Evolutionary conservation across 2,329 filamentous ascomycete species (phyloP), one percentile per base, ranked within the genome.

Genomic region (Trichoderma sp.): DNA sequence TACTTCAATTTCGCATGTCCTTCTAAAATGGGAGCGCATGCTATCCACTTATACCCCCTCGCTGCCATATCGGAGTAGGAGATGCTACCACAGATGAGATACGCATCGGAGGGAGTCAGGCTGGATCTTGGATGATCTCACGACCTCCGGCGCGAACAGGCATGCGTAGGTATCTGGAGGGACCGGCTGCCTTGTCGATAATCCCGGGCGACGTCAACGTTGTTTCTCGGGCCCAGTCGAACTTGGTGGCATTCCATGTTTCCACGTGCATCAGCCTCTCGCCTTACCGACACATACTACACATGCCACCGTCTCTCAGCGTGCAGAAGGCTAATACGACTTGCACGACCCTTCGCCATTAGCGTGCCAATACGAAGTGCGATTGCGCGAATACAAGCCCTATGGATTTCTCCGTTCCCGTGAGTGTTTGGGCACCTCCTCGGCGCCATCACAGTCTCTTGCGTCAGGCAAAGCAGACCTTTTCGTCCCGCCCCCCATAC

Each of bases 231-330:
- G 21, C n/a, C 59, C 48, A 44, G 30, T 47, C 24, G 30, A 45
- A 45, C 51, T 54, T 54, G 54, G 59, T 51, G 59, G 50, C 50
- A 51, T 62, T 47, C 59, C 48, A 62, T 51, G 50, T 45, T 54
- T 62, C 59, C 59, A 62, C 59, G 59, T 62, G 59, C 50, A 47
- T 26, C 50, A 17, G 39, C 43, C 55, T 58, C 47, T 61, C 59
- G 39, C 50, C 50, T 48, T 62, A 50, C 26, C 34, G 19, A 30
- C 9, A 30, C 30, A 30, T 7, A 30, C 30, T 7, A 30, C 2
- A 30, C 30, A 30, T 30, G 30, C 30, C 30, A 30, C 30, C 30
- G 24, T 26, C 57, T 52, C 21, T 57, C 45, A 19, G 45, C 43
- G 34, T 19, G 24, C 52, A 47, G 28, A 64, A 56, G 26, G 43